Evolutionary conservation across 148 eudicot genomes (phyloP).

Genomic region (Spergularia bocconei): DNA sequence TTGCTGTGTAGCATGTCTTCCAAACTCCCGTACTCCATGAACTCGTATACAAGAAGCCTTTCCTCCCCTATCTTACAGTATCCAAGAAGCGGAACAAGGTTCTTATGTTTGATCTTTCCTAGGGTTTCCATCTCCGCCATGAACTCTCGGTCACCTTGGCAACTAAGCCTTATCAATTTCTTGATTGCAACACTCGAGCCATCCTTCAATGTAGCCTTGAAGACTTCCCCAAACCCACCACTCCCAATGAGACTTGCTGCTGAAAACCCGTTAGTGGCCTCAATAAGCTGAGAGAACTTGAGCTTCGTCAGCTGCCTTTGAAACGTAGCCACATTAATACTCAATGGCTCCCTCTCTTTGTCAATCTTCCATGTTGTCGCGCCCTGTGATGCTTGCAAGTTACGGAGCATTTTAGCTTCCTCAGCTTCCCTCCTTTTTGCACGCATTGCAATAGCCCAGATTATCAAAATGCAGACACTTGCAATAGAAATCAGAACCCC

Average conservation of each 20-base stretch:
- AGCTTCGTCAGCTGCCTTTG: slow-evolving; percentile 79
- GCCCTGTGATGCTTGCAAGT: slow-evolving; percentile 55
- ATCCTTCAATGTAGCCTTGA: slow-evolving; percentile 85
- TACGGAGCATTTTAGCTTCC: slow-evolving; percentile 69
- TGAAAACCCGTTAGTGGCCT: slow-evolving; percentile 95
- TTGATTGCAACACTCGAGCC: slow-evolving; percentile 95
- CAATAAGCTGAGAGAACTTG: slow-evolving; percentile 86
- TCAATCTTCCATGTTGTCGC: slow-evolving; percentile 97
- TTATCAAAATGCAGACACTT: slow-evolving; percentile 52
- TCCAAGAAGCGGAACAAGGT: slow-evolving; percentile 86
- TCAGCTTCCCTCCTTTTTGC: slow-evolving; percentile 58
- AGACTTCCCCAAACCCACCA: slow-evolving; percentile 98
- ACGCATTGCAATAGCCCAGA: slow-evolving; percentile 76
- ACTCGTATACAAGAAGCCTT: slow-evolving; percentile 85
- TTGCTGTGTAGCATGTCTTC: slow-evolving; percentile 86
- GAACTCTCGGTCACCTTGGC: slow-evolving; percentile 92
- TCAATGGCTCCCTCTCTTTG: slow-evolving; percentile 87
- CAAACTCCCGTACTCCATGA: slow-evolving; percentile 83
- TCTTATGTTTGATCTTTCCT: slow-evolving; percentile 88
- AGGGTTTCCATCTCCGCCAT: slow-evolving; percentile 98
- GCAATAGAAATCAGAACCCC: slow-evolving; percentile 80
- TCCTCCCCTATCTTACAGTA: slow-evolving; percentile 95
- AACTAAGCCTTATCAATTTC: slow-evolving; percentile 77
- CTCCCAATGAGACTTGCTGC: slow-evolving; percentile 83
- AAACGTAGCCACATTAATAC: slow-evolving; percentile 95